Evolutionary conservation across 305 asterid genomes (phyloP), one percentile per base, ranked within the genome.

Genomic region (Solanum hybrid): DNA sequence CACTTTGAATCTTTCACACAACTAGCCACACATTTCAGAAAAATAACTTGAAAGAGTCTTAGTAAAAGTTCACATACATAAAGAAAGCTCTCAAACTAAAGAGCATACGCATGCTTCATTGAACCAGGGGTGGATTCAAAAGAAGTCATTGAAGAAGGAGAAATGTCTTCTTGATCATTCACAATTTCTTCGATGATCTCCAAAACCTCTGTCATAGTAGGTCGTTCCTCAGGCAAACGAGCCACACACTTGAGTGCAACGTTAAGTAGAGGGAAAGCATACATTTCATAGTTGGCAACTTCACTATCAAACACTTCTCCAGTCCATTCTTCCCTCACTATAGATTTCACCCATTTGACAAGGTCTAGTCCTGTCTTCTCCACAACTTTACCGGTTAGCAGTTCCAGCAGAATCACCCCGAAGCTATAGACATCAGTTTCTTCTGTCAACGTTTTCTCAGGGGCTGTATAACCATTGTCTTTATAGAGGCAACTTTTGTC

Each of bases 281-380:
- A 93, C 89, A 89, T 92, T 79, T 72, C 92, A 10, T 42, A 87
- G 20, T 87, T 86, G 3, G 85, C 35, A 85, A 91, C 51, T 35
- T 91, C 92, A 77, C 89, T 75, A 26, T 94, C 95, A 75, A 94
- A 91, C 38, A 93, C 93, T 29, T 91, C 94, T 77, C 92, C 94
- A 3, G 94, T 91, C 94, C 94, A 93, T 37, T 93, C 95, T 89
- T 92, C 94, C 82, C 95, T 85, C 84, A 93, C 93, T 38, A 16
- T 90, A 78, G 93, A 87, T 89, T 81, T 90, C 89, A 93, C 96
- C 95, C 96, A 92, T 79, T 85, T 91, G 11, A 90, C 91, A 46
- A 94, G 92, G 87, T 94, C 95, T 78, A 90, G 64, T 38, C 92
- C 92, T 3, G 88, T 91, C 88, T 87, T 92, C 64, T 87, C 94